These are phyloP conservation scores for Biancaea sappan DNA, from an alignment of 306 rosid species.

Conservation along the genomic window DNA sequence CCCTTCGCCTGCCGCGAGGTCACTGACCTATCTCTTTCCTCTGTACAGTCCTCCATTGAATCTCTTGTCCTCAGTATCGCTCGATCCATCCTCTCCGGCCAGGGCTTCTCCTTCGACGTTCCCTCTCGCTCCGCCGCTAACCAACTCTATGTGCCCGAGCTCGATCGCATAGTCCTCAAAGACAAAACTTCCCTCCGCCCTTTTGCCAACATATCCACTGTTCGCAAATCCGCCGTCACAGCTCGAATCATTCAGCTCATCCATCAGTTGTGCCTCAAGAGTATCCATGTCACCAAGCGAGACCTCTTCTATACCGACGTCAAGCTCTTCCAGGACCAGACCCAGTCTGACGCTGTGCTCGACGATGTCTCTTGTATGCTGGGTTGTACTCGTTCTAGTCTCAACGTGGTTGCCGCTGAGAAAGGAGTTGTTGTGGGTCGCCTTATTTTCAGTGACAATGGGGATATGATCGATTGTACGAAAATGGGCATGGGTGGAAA, in stretches of 20 bases:
- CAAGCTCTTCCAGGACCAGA: conserved; percentile 88
- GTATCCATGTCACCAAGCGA: conserved; percentile 91
- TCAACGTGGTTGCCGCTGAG: conserved; percentile 86
- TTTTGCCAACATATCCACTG: conserved; percentile 76
- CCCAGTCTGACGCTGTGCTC: conserved; percentile 80
- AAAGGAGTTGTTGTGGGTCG: conserved; percentile 93
- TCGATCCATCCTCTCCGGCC: conserved; percentile 72
- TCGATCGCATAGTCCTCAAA: conserved; percentile 79
- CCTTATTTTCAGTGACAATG: conserved; percentile 85
- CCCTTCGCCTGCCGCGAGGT: conserved; percentile 81
- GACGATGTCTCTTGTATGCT: conserved; percentile 88
- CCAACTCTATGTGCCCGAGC: conserved; percentile 85
- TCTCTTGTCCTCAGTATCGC: conserved; percentile 52
- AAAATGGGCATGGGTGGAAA: conserved; percentile 99
- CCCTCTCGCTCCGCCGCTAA: conserved; percentile 89
- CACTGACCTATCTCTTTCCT: conserved; percentile 64
- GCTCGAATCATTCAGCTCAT: conserved; percentile 79
- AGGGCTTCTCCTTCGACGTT: conserved; percentile 81
- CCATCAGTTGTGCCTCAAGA: conserved; percentile 77
- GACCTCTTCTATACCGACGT: conserved; percentile 94
- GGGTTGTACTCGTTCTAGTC: conserved; percentile 88
- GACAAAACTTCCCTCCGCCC: conserved; percentile 78
- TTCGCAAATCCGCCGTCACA: conserved; percentile 72
- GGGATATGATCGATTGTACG: conserved; percentile 93
- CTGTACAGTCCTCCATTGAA: conserved; percentile 72